These are phyloP conservation scores for Cocos nucifera DNA, from an alignment of 176 grass and related monocot genomes.

Conservation along the genomic window DNA sequence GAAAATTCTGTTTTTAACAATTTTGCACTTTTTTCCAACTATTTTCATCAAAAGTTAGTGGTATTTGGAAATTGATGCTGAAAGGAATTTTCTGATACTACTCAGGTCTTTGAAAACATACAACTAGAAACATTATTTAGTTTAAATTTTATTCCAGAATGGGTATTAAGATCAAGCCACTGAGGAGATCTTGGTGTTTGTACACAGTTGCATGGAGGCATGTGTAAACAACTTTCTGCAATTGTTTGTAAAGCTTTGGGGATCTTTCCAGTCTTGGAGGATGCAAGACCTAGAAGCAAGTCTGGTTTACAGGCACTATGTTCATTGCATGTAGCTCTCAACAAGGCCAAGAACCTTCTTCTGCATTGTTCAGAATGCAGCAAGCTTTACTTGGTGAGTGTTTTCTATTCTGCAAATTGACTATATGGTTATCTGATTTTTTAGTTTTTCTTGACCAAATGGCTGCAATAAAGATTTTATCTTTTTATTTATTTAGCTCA, in stretches of 20 bases:
- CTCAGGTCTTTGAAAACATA: too few species aligned
- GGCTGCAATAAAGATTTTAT: too few species aligned
- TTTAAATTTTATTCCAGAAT: too few species aligned
- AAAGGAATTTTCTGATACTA: too few species aligned
- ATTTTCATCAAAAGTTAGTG: too few species aligned
- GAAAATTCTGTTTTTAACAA: too few species aligned
- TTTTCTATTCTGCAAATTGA: not conserved
- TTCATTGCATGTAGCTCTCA: conserved; percentile 24
- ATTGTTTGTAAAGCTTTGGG: conserved; percentile 24
- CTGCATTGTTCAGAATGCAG: conserved; percentile 34
- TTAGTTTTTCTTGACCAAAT: too few species aligned
- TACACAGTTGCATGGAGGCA: conserved; percentile 63
- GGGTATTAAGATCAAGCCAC: not conserved
- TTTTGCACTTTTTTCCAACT: too few species aligned
- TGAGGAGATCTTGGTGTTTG: conserved; percentile 17
- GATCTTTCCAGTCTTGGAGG: conserved; percentile 31
- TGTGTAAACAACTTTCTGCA: conserved; percentile 57
- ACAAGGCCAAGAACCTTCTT: conserved; percentile 29
- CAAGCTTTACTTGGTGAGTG: conserved; percentile 36
- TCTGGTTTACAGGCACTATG: conserved; percentile 29
- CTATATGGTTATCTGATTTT: too few species aligned
- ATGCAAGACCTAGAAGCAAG: conserved; percentile 25
- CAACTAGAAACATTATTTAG: too few species aligned
- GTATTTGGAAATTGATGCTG: too few species aligned
- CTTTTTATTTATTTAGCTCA: too few species aligned